phyloP scores from a whole-genome alignment of 2,329 filamentous ascomycete species.

The Colletotrichum sp. region DNA sequence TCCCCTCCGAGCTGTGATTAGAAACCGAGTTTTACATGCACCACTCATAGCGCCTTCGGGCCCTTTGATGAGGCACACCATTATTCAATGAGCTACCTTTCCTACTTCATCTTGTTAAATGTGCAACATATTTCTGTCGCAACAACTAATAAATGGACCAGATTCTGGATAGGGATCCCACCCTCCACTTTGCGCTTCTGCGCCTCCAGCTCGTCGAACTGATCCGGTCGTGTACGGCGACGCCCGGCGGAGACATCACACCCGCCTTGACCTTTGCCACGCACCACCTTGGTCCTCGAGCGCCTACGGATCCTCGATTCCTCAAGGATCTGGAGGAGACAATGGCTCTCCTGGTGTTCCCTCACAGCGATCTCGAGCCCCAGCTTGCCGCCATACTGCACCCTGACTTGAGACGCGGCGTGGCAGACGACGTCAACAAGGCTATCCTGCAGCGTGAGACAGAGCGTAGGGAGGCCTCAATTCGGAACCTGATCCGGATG shows the following conservation, averaged over 20 bases:
- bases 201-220: conserved; percentile 93
- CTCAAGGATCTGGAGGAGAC: conserved; percentile 88
- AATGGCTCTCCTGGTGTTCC: conserved; percentile 90
- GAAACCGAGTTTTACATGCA: conserved; percentile 92
- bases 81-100: conserved; percentile 47
- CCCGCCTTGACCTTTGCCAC: conserved; percentile 88
- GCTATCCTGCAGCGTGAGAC: conserved; percentile 80
- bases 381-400: conserved; percentile 79
- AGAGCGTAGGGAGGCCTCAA: conserved; percentile 77
- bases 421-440: conserved; percentile 90
- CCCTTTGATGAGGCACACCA: conserved; percentile 88
- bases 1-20: conserved; percentile 78
- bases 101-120: neutral
- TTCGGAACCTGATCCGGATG: conserved; percentile 80
- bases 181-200: conserved; percentile 87
- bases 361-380: conserved; percentile 78
- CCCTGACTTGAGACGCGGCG: conserved; percentile 77
- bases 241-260: conserved; percentile 72
- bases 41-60: conserved; percentile 94
- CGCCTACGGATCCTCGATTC: conserved; percentile 81
- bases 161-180: conserved; percentile 85
- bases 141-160: conserved; percentile 45
- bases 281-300: conserved; percentile 84
- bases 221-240: conserved; percentile 76
- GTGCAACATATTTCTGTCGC: neutral